Conservation (phyloP, 257 asterid genomes). For the Jasminum sambac region DNA sequence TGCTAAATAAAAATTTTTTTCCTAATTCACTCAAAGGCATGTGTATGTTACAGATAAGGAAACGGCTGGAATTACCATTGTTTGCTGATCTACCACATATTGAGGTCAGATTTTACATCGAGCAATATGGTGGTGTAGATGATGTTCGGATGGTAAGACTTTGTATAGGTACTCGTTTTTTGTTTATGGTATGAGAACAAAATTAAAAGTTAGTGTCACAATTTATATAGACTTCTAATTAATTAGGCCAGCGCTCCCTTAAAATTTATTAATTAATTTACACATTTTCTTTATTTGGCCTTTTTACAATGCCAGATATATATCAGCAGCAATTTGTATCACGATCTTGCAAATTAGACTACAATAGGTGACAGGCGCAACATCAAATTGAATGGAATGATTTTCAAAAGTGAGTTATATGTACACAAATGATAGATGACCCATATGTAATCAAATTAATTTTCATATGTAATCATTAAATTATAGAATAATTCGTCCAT, state of each 20-base stretch:
- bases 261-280: no score
- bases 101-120: not conserved
- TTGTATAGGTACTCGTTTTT: not conserved
- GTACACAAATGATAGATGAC: no score
- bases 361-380: slow-evolving; percentile 48
- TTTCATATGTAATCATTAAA: not conserved
- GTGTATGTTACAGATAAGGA: not conserved
- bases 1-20: no score
- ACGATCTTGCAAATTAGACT: slow-evolving; percentile 47
- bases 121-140: not conserved
- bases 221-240: no score
- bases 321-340: slow-evolving; percentile 39
- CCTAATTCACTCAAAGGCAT: no score
- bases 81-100: not conserved
- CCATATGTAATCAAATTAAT: not conserved
- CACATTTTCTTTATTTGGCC: not conserved
- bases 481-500: not conserved
- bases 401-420: slow-evolving; percentile 29
- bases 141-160: not conserved
- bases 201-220: no score
- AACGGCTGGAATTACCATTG: slow-evolving; percentile 1
- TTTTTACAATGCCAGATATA: slow-evolving; percentile 43
- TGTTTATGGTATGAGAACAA: no score
- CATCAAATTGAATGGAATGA: slow-evolving; percentile 52
- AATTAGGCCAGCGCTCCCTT: no score